A percentile compares a stretch with the other conserved stretches of the same genome.
These are phyloP conservation scores for Chytriomyces sp. DNA, from an alignment of 192 early-diverging fungal species.

Conservation along the genomic window DNA sequence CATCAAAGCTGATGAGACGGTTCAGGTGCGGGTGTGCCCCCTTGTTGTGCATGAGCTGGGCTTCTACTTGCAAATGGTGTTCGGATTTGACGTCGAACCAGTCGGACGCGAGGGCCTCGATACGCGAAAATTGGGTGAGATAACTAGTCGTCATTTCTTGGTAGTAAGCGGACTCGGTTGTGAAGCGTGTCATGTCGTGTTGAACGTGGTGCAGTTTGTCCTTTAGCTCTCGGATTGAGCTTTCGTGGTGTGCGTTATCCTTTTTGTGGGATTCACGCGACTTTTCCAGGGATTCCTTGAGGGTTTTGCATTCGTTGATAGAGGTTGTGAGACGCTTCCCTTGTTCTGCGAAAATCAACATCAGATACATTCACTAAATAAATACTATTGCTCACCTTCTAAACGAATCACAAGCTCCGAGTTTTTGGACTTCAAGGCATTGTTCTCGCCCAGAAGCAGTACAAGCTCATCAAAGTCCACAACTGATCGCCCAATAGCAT, in stretches of 20 bases:
- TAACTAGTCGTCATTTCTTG: not conserved
- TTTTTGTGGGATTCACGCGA: not conserved
- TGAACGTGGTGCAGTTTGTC: not conserved
- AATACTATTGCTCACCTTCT: not conserved
- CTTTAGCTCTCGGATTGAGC: not conserved
- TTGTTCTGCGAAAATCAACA: not conserved
- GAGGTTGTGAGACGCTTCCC: not conserved
- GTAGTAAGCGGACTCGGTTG: not conserved
- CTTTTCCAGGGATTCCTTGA: conserved; percentile 4
- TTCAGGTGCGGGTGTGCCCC: not conserved
- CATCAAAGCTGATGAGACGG: conserved; percentile 13
- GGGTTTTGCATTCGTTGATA: not conserved
- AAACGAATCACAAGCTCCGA: not conserved
- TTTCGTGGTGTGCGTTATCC: too few species aligned
- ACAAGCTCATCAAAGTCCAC: conserved; percentile 24
- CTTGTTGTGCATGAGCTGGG: not conserved
- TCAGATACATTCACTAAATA: not conserved
- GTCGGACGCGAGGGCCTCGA: conserved; percentile 5
- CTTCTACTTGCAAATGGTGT: conserved; percentile 4
- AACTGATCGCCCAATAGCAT: not conserved
- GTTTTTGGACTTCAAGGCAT: not conserved
- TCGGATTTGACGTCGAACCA: conserved; percentile 14
- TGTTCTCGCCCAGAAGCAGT: conserved; percentile 6
- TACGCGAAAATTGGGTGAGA: not conserved
- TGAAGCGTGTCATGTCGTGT: not conserved